Conservation (phyloP, 1,139 yeast species). For the Keqinozyma sinolaborantium region DNA sequence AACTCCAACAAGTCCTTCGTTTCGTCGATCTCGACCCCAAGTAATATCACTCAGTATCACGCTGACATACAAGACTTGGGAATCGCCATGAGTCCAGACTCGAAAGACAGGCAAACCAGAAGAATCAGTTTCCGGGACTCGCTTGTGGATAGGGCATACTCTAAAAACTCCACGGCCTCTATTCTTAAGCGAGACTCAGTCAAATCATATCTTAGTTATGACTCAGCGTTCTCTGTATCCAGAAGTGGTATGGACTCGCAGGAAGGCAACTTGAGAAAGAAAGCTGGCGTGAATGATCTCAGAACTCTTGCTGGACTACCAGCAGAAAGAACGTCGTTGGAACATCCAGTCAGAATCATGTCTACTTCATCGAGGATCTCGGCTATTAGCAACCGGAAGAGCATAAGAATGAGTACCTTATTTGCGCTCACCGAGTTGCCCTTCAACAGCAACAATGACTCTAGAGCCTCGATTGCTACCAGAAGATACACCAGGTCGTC, state of each 20-base stretch:
- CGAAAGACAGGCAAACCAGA: conserved; percentile 16
- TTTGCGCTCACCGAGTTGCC: conserved; percentile 43
- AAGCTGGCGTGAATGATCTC: conserved; percentile 35
- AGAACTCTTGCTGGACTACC: conserved; percentile 21
- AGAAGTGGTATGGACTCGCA: conserved; percentile 19
- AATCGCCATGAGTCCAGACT: conserved; percentile 42
- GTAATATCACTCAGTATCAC: conserved; percentile 38
- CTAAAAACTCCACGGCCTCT: conserved; percentile 28
- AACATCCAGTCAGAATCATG: conserved; percentile 18
- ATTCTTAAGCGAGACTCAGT: conserved; percentile 33
- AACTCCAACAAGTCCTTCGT: conserved; percentile 19
- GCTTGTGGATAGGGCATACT: conserved; percentile 15
- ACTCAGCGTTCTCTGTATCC: conserved; percentile 47
- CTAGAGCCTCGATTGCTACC: conserved; percentile 7
- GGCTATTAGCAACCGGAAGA: conserved; percentile 22
- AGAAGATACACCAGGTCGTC: conserved; percentile 19
- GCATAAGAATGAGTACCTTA: conserved; percentile 36
- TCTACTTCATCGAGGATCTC: conserved; percentile 23
- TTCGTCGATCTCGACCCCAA: conserved; percentile 37
- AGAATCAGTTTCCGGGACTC: conserved; percentile 22
- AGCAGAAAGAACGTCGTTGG: conserved; percentile 19
- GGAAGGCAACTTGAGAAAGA: conserved; percentile 25
- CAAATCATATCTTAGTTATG: conserved; percentile 53
- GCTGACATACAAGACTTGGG: conserved; percentile 46
- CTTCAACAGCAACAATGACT: conserved; percentile 22